Evolutionary conservation across 2,329 filamentous ascomycete genomes (phyloP).

Genomic region (Passalora sequoiae): DNA sequence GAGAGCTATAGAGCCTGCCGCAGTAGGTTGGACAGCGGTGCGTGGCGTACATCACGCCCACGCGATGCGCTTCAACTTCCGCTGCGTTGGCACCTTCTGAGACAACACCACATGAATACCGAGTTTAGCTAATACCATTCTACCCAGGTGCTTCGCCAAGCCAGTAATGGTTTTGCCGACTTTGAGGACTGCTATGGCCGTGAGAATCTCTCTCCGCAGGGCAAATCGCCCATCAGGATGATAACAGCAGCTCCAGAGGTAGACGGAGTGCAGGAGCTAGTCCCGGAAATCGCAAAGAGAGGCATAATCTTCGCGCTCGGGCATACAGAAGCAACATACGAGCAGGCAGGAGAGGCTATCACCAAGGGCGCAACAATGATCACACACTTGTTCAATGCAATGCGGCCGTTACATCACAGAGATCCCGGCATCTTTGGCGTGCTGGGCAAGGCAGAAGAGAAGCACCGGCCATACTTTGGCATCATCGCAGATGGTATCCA

Average conservation of each 20-base stretch:
- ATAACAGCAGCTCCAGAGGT: conserved; percentile 83
- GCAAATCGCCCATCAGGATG: conserved; percentile 58
- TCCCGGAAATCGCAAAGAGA: conserved; percentile 59
- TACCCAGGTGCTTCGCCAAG: conserved; percentile 63
- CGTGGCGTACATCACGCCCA: too few species aligned
- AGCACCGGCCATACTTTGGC: conserved; percentile 69
- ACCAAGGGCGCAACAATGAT: conserved; percentile 48
- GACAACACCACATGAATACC: too few species aligned
- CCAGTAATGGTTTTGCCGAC: conserved; percentile 57
- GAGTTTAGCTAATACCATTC: too few species aligned
- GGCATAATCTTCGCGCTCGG: conserved; percentile 67
- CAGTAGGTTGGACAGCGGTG: too few species aligned
- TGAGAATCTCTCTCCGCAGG: conserved; percentile 53
- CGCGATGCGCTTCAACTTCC: too few species aligned
- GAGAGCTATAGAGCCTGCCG: too few species aligned
- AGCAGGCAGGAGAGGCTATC: conserved; percentile 44
- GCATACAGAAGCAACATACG: conserved; percentile 48
- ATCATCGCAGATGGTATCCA: conserved; percentile 90
- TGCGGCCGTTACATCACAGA: conserved; percentile 57
- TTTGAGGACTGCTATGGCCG: conserved; percentile 67
- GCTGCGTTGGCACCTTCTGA: too few species aligned
- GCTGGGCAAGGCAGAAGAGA: conserved; percentile 54
- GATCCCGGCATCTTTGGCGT: conserved; percentile 88
- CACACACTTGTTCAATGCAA: conserved; percentile 54
- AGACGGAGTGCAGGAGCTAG: conserved; percentile 57